Evolutionary conservation across 495 filamentous ascomycete species (phyloP).

Genomic region (Neurospora tetrasperma): DNA sequence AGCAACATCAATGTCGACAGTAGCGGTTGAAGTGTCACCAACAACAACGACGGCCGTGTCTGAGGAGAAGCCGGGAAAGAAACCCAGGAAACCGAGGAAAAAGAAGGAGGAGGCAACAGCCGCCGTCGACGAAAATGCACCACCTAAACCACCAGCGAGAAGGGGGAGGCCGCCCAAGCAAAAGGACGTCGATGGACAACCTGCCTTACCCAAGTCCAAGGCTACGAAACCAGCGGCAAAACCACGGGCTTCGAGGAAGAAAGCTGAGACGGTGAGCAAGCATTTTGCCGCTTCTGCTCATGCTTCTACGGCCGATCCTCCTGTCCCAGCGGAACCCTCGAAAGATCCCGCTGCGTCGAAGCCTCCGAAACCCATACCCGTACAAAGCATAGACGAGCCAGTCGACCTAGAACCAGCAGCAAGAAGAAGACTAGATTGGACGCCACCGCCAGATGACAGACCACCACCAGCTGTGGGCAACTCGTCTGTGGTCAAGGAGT

Average conservation of each 20-base stretch:
- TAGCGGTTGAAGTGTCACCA: neutral
- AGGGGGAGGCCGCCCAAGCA: slow-evolving; percentile 2
- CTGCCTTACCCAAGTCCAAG: slow-evolving; percentile 20
- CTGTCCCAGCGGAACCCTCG: slow-evolving; percentile 1
- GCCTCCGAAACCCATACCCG: neutral
- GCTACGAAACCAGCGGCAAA: slow-evolving; percentile 26
- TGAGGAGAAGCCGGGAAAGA: slow-evolving; percentile 2
- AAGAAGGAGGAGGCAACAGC: neutral
- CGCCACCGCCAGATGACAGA: slow-evolving; percentile 37
- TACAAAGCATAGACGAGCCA: slow-evolving; percentile 13
- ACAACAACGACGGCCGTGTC: neutral
- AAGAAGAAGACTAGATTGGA: slow-evolving; percentile 46
- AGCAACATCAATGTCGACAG: neutral
- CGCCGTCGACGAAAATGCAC: neutral
- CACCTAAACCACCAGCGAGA: neutral
- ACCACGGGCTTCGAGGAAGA: slow-evolving; percentile 16
- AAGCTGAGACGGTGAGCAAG: slow-evolving; percentile 22
- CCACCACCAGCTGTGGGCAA: slow-evolving; percentile 11
- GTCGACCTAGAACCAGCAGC: slow-evolving; percentile 37
- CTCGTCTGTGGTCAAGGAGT: slow-evolving; percentile 21
- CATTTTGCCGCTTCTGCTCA: slow-evolving; percentile 21
- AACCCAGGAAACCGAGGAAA: slow-evolving; percentile 3
- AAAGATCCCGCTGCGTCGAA: slow-evolving; percentile 1
- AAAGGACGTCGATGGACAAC: slow-evolving; percentile 18
- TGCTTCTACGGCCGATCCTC: neutral